Conservation (phyloP, 2,329 filamentous ascomycete species). For the Pyrenophora tritici-repentis region DNA sequence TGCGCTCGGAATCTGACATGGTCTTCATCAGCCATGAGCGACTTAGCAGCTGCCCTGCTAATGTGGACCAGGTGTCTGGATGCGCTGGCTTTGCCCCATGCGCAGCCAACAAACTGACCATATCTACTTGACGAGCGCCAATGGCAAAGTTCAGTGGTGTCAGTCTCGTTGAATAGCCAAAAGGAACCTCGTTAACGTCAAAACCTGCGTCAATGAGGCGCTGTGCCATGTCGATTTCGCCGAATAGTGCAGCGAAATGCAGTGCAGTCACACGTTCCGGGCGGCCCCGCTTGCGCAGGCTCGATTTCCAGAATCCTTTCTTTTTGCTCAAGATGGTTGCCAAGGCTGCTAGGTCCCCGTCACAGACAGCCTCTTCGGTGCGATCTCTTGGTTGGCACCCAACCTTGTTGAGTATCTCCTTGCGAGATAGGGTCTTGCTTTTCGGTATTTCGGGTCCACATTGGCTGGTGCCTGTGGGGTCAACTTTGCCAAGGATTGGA, state of each 20-base stretch:
- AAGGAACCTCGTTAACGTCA: slow-evolving; percentile 30
- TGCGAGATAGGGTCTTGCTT: slow-evolving; percentile 13
- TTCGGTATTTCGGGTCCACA: not conserved
- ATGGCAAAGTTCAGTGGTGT: slow-evolving; percentile 29
- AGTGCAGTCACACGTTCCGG: slow-evolving; percentile 30
- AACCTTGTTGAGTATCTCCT: slow-evolving; percentile 26
- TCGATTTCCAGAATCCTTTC: slow-evolving; percentile 28
- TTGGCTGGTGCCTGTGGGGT: not conserved
- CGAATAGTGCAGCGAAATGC: slow-evolving; percentile 33
- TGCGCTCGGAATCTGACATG: slow-evolving; percentile 24
- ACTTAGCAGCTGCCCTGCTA: slow-evolving; percentile 27
- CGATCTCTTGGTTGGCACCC: slow-evolving; percentile 29
- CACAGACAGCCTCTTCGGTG: slow-evolving; percentile 30
- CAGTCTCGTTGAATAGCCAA: slow-evolving; percentile 27
- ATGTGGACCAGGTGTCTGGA: slow-evolving; percentile 27
- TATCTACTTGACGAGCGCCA: slow-evolving; percentile 29
- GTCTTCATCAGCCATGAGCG: slow-evolving; percentile 32
- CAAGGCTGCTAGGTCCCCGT: slow-evolving; percentile 17
- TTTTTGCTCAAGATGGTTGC: slow-evolving; percentile 21
- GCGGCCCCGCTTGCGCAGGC: slow-evolving; percentile 22
- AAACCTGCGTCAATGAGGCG: slow-evolving; percentile 20
- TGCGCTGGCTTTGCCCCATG: slow-evolving; percentile 23
- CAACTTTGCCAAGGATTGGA: not conserved
- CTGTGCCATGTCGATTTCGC: slow-evolving; percentile 31
- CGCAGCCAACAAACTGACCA: slow-evolving; percentile 27